These are phyloP conservation scores for Emmonsiellopsis sp. DNA, from an alignment of 2,329 filamentous ascomycete species.

Conservation along the genomic window DNA sequence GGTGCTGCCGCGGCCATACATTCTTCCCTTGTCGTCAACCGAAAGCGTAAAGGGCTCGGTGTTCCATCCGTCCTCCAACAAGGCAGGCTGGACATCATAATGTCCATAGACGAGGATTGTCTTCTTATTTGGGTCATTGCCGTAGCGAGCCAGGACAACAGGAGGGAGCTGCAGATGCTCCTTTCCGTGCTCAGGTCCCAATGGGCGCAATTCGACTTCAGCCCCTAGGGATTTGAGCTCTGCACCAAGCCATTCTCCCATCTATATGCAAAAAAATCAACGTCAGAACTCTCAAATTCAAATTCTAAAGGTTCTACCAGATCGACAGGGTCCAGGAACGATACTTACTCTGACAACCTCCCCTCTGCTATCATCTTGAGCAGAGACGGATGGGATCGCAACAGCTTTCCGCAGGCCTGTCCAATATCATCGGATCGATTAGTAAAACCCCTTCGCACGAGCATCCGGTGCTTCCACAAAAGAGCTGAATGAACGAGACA, in stretches of 20 bases:
- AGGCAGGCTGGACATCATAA: constrained; percentile 95
- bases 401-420: constrained; percentile 71
- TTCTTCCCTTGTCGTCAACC: constrained; percentile 81
- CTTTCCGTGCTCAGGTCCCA: constrained; percentile 87
- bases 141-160: constrained; percentile 84
- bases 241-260: constrained; percentile 81
- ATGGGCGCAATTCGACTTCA: constrained; percentile 71
- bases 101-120: constrained; percentile 96
- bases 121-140: constrained; percentile 82
- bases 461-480: neutral
- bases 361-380: constrained; percentile 75
- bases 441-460: neutral
- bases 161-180: constrained; percentile 87
- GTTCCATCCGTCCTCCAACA: constrained; percentile 88
- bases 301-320: neutral
- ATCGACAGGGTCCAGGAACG: neutral
- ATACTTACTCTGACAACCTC: constrained; percentile 71
- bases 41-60: constrained; percentile 87
- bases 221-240: constrained; percentile 80
- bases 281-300: neutral
- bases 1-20: constrained; percentile 92
- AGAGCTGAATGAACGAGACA: constrained; percentile 11
- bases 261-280: constrained; percentile 35
- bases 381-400: constrained; percentile 90
- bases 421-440: neutral